Percentiles rank a stretch among this genome's conserved stretches.
Evolutionary conservation across 768 basidiomycete genomes (phyloP).

Genomic region (Lentinula boryana): DNA sequence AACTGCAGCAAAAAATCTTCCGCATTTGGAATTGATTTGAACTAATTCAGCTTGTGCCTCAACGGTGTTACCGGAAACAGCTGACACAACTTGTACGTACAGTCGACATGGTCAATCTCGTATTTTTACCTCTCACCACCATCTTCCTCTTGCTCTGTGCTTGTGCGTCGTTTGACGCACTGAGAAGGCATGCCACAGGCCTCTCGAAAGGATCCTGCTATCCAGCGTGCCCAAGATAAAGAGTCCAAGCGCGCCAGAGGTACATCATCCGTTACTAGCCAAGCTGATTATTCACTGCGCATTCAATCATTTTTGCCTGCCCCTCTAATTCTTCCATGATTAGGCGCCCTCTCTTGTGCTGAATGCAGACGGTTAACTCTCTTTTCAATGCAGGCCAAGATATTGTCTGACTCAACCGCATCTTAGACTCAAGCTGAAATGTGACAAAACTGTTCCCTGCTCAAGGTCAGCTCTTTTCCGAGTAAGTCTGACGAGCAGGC

Average conservation of each 20-base stretch:
- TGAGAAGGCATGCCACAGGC: constrained; percentile 41
- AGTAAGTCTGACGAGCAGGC: not conserved
- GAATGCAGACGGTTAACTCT: constrained; percentile 51
- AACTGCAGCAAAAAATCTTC: not conserved
- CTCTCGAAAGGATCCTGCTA: constrained; percentile 36
- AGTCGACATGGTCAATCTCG: constrained; percentile 3
- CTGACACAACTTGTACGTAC: constrained; percentile 1
- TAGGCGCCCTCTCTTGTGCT: constrained; percentile 52
- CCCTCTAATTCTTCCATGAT: not conserved
- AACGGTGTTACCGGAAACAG: not conserved
- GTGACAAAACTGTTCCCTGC: constrained; percentile 57
- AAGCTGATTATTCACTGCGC: not conserved
- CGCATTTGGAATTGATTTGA: not conserved
- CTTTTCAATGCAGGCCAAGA: not conserved
- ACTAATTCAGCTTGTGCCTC: not conserved
- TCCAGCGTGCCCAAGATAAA: constrained; percentile 53
- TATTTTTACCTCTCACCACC: constrained; percentile 7
- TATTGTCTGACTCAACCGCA: not conserved
- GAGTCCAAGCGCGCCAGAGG: constrained; percentile 62
- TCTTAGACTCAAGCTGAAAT: constrained; percentile 60
- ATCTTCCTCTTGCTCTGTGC: not conserved
- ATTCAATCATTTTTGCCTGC: not conserved
- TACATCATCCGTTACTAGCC: constrained; percentile 10
- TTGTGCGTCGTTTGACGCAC: not conserved
- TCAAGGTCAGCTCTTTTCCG: constrained; percentile 30